Conservation (phyloP, 495 filamentous ascomycete species). For the Penicillium verhagenii region DNA sequence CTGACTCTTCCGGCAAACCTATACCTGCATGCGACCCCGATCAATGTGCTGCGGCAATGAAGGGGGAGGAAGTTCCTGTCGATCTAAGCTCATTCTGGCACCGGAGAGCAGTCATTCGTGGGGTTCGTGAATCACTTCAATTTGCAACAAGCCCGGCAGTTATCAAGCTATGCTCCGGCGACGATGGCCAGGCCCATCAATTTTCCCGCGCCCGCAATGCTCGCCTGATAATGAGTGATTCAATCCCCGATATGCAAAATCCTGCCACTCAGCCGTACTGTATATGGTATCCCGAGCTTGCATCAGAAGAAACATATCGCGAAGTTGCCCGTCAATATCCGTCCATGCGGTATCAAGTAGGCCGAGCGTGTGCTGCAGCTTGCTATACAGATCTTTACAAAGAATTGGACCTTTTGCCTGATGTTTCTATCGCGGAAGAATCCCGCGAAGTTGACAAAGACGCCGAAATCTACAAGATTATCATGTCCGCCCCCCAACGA, state of each 20-base stretch:
- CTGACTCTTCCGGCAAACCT: constrained; percentile 16
- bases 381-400: constrained; percentile 28
- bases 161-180: constrained; percentile 14
- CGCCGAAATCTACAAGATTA: constrained; percentile 24
- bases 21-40: constrained; percentile 14
- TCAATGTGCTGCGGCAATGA: constrained; percentile 14
- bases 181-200: constrained; percentile 9
- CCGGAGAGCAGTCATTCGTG: constrained; percentile 15
- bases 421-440: constrained; percentile 29
- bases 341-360: constrained; percentile 23
- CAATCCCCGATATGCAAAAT: constrained; percentile 30
- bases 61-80: constrained; percentile 11
- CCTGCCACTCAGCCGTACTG: constrained; percentile 38
- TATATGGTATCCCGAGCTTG: constrained; percentile 40
- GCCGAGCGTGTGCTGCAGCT: constrained; percentile 27
- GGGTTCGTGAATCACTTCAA: constrained; percentile 14
- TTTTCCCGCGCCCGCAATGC: constrained; percentile 28
- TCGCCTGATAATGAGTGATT: constrained; percentile 38
- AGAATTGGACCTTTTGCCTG: constrained; percentile 27
- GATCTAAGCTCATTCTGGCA: constrained; percentile 15
- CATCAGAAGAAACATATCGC: constrained; percentile 35
- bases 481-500: constrained; percentile 21
- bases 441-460: constrained; percentile 18
- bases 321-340: constrained; percentile 16
- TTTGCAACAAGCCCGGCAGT: constrained; percentile 17